Evolutionary conservation across 2,329 filamentous ascomycete species (phyloP), one percentile per base, ranked within the genome.

Genomic region (Dactylellina leptospora): DNA sequence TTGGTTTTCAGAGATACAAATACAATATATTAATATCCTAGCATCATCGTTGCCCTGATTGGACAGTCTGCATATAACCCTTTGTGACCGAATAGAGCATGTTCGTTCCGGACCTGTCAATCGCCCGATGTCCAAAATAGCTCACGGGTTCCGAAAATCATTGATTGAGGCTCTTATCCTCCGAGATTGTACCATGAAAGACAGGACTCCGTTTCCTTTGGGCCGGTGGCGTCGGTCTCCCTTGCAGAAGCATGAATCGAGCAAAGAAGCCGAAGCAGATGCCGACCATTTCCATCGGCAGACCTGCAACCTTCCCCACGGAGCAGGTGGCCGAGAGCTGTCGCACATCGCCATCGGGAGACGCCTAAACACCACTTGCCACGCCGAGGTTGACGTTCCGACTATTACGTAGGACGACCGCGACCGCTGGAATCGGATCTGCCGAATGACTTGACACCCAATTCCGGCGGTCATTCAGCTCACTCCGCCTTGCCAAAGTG

Each of bases 311-410:
- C 59, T 63, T 63, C 59, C 59, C 48, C 59, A 56, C 60, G 40
- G 38, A 56, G 40, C 8, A 56, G 50, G 28, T 56, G 51, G 6
- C 60, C 50, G 60, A 48, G 44, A 48, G 18, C 18, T 23, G 48
- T 64, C 36, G 63, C 63, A 60, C 38, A 51, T 68, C 53, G 54
- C 45, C 63, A 60, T 69, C 63, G 63, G 54, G 54, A 28, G 4
- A 53, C 47, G 63, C 63, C 63, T 69, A 60, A 59, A 20, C 23
- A 33, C 13, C 10, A 44, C 33, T 56, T 27, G 60, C 50, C 42
- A 33, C 48, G 18, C 47, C 44, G 33, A 53, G 33, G 40, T 23
- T 16, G 8, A 51, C 18, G 18, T 28, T 44, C 40, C 2, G 18
- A 10, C 42, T 45, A 60, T 60, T 45, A 60, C 56, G 56, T 40